phyloP scores from a whole-genome alignment of 1,139 yeast genomes.

The Hyphopichia wangnamkhiaoensis region DNA sequence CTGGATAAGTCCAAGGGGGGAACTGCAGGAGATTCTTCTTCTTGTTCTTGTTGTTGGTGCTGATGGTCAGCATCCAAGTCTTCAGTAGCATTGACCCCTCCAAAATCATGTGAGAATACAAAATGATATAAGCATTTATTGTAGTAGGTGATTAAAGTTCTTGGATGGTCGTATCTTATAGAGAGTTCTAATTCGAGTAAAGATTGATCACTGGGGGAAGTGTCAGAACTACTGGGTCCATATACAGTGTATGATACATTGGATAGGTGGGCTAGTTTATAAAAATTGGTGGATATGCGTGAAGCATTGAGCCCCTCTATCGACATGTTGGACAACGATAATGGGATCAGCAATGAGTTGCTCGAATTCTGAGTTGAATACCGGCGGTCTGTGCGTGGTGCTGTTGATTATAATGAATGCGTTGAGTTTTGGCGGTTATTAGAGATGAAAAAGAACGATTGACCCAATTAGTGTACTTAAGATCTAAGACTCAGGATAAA shows the following conservation, averaged over 20 bases:
- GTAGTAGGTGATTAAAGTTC: slow-evolving; percentile 56
- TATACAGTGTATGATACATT: slow-evolving; percentile 37
- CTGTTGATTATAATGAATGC: no score
- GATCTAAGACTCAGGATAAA: no score
- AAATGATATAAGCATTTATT: slow-evolving; percentile 64
- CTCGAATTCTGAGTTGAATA: no score
- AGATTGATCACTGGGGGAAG: slow-evolving; percentile 29
- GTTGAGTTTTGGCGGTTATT: no score
- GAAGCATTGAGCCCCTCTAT: slow-evolving; percentile 18
- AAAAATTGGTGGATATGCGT: slow-evolving; percentile 38
- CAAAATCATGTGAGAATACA: slow-evolving; percentile 45
- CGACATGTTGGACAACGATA: neutral
- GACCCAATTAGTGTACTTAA: no score
- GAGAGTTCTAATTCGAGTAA: slow-evolving; percentile 62
- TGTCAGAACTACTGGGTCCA: slow-evolving; percentile 17
- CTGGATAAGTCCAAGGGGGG: slow-evolving; percentile 30
- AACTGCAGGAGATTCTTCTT: neutral
- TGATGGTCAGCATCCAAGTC: no score
- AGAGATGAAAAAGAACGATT: no score
- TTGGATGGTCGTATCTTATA: slow-evolving; percentile 53
- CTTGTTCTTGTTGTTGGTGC: neutral
- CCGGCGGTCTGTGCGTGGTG: no score
- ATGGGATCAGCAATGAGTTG: no score
- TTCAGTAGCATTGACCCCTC: no score
- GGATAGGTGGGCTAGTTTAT: slow-evolving; percentile 41